Conservation (phyloP, 768 basidiomycete genomes). For the Naganishia kalamii region DNA sequence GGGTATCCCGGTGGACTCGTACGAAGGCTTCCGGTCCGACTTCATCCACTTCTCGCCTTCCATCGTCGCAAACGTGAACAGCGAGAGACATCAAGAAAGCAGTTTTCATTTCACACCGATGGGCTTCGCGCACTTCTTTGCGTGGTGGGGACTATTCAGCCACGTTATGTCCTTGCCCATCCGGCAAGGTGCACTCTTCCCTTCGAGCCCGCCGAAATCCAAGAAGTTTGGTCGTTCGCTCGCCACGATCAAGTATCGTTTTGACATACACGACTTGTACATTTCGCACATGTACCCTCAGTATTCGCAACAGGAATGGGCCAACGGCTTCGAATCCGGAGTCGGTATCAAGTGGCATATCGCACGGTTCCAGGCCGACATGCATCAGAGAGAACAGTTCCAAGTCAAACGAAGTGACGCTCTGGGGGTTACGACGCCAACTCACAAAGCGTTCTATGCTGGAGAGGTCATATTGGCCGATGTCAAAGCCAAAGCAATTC, state of each 20-base stretch:
- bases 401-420: conserved; percentile 56
- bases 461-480: conserved; percentile 75
- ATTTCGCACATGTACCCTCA: conserved; percentile 83
- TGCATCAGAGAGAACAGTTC: conserved; percentile 88
- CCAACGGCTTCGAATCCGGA: conserved; percentile 66
- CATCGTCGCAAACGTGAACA: conserved; percentile 50
- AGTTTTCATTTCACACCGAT: conserved; percentile 80
- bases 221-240: conserved; percentile 83
- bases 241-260: conserved; percentile 84
- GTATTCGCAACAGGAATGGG: conserved; percentile 72
- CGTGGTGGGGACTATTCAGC: conserved; percentile 85
- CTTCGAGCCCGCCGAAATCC: conserved; percentile 59
- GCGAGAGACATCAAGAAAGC: conserved; percentile 48
- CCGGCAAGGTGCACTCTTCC: conserved; percentile 78
- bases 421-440: conserved; percentile 55
- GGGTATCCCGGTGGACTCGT: conserved; percentile 60
- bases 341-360: conserved; percentile 81
- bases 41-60: conserved; percentile 89
- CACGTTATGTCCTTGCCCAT: conserved; percentile 70
- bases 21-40: conserved; percentile 80
- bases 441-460: conserved; percentile 78
- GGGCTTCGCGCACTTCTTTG: conserved; percentile 79
- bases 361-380: conserved; percentile 73
- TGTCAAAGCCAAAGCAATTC: conserved; percentile 67
- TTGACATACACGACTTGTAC: conserved; percentile 68